Evolutionary conservation across 768 basidiomycete species (phyloP).

Genomic region (Lactarius hatsudake): DNA sequence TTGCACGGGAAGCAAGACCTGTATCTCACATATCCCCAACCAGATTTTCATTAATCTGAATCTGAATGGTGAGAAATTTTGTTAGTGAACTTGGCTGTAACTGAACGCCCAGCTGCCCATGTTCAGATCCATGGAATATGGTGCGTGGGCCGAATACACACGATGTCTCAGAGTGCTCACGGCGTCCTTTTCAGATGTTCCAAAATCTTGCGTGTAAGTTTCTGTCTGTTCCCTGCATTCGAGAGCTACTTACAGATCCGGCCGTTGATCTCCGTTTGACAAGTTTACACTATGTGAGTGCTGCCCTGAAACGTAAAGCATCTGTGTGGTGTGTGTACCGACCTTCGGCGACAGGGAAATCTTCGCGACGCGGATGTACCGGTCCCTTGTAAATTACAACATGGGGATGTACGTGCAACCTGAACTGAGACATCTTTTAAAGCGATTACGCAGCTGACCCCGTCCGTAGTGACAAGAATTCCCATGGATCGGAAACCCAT

Average conservation of each 20-base stretch:
- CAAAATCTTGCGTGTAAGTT: conserved; percentile 10
- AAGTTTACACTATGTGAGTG: conserved; percentile 9
- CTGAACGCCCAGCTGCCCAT: neutral
- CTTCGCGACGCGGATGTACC: conserved; percentile 20
- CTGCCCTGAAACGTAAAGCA: neutral
- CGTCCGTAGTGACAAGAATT: neutral
- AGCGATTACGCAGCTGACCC: neutral
- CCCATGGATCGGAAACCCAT: neutral
- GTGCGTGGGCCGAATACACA: neutral
- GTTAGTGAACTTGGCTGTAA: neutral
- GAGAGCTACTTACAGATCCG: neutral
- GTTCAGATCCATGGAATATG: conserved; percentile 13
- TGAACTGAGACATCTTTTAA: neutral
- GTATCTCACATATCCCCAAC: neutral
- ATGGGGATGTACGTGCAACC: neutral
- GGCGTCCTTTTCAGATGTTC: conserved; percentile 12
- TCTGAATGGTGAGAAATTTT: conserved; percentile 14
- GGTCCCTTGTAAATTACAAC: neutral
- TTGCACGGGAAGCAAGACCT: neutral
- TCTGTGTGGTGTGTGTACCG: neutral
- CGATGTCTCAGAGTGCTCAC: neutral
- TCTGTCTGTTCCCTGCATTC: neutral
- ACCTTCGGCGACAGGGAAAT: neutral
- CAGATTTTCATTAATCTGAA: conserved; percentile 19
- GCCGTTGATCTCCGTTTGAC: neutral